Evolutionary conservation across 805 yeast genomes (phyloP), one percentile per base, ranked within the genome.

Genomic region (Ogataea naganishii): DNA sequence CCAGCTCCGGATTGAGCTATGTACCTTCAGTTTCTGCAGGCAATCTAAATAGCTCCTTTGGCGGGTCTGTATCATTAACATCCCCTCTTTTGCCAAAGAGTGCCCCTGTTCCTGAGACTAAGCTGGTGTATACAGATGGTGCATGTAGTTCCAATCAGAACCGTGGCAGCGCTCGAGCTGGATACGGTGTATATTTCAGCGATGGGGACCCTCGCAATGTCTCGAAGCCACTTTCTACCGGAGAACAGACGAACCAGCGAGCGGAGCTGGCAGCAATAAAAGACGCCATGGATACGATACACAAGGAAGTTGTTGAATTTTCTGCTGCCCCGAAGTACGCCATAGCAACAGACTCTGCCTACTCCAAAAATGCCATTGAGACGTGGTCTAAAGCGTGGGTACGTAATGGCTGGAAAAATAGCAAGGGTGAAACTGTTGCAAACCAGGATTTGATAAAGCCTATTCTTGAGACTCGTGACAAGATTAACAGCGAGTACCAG

Each of bases 121-220:
- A n/a, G n/a, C n/a, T n/a, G n/a, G n/a, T n/a, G n/a, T 86, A 70
- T 44, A 77, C 84, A 14, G 96, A 86, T 52, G 96, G 96, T 0
- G 81, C 94, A 0, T 62, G 77, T 0, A 56, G 75, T 7, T 66
- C 70, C 4, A 79, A 80, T 42, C 86, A 85, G 1, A 56, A 45
- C 14, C 26, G 29, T 0, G 39, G 41, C 7, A 19, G 15, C 8
- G 60, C 67, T 1, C 33, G 41, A 3, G 75, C 79, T 0, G 96
- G 96, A 0, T 75, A 69, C 44, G 96, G 95, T 15, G 81, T 80
- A 0, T 84, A 58, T 48, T 83, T 67, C 49, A 88, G 85, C 0
- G 56, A 41, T 0, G 44, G 51, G 20, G 80, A 76, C 43, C 35
- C 62, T 2, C 51, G 80, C 26, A 81, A 80, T 47, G 56, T 62